These are phyloP conservation scores for Nakataea oryzae DNA, from an alignment of 2,329 filamentous ascomycete species.

Conservation along the genomic window DNA sequence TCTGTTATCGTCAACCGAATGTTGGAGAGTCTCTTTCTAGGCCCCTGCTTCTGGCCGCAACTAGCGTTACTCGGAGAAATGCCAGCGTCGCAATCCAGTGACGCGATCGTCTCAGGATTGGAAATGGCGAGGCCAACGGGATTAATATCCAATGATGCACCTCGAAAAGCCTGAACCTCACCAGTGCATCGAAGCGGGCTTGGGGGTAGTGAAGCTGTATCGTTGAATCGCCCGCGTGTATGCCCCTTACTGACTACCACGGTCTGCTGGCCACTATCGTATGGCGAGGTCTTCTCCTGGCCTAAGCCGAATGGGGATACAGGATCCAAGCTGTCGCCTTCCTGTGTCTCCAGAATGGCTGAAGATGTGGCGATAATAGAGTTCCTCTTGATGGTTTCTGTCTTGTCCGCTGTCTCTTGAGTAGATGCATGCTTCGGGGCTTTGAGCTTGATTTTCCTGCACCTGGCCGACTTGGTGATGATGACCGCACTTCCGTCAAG, in stretches of 20 bases:
- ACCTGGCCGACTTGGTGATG: not conserved
- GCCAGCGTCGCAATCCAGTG: not conserved
- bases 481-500: not conserved
- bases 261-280: not conserved
- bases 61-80: not conserved
- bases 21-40: conserved; percentile 2
- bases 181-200: not conserved
- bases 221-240: not conserved
- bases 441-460: conserved; percentile 2
- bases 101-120: not conserved
- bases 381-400: not conserved
- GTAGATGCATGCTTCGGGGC: not conserved
- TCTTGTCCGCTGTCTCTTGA: not conserved
- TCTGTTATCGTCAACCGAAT: conserved; percentile 1
- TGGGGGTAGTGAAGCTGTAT: not conserved
- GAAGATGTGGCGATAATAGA: not conserved
- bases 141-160: not conserved
- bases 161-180: not conserved
- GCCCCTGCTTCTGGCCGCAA: not conserved
- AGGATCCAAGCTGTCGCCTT: not conserved
- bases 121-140: not conserved
- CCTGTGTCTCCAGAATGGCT: not conserved
- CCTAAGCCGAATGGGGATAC: no score
- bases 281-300: not conserved
- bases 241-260: not conserved